Evolutionary conservation across 805 yeast species (phyloP).

Genomic region (Wickerhamiella domercqiae): DNA sequence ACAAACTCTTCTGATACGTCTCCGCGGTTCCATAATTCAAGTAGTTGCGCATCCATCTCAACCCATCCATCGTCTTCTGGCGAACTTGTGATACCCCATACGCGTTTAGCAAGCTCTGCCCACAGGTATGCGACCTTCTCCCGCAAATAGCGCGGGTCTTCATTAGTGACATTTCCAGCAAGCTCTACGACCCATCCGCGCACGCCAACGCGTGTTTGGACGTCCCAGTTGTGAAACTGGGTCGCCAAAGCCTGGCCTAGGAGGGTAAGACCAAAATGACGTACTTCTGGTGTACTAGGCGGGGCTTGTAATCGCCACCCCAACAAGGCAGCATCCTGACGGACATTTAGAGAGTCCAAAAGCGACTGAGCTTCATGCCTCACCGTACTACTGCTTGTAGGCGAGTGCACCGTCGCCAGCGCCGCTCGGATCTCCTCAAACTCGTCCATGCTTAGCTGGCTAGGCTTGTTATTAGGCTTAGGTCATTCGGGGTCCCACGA

Average conservation of each 20-base stretch:
- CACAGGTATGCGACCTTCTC: constrained; percentile 83
- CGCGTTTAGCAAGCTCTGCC: constrained; percentile 80
- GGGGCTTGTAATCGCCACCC: constrained; percentile 53
- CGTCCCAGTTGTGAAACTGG: constrained; percentile 39
- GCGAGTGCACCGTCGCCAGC: constrained; percentile 33
- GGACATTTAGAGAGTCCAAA: constrained; percentile 57
- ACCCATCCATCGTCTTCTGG: constrained; percentile 45
- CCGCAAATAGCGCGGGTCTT: constrained; percentile 77
- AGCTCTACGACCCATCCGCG: constrained; percentile 77
- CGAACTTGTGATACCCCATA: constrained; percentile 54
- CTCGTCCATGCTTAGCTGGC: constrained; percentile 1
- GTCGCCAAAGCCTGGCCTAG: constrained; percentile 54
- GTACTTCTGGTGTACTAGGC: constrained; percentile 38
- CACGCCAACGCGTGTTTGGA: constrained; percentile 47
- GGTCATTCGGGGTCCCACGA: no score
- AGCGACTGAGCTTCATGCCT: constrained; percentile 46
- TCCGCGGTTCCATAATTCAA: constrained; percentile 57
- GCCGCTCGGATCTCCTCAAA: constrained; percentile 44
- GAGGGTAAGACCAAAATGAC: constrained; percentile 80
- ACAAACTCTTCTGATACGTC: constrained; percentile 37
- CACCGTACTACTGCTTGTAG: constrained; percentile 20
- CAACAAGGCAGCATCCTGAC: constrained; percentile 80
- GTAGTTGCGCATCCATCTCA: constrained; percentile 67
- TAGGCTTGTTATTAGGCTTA: no score
- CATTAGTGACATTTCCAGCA: constrained; percentile 38